Percentiles rank a stretch among this genome's conserved stretches.
phyloP scores from a whole-genome alignment of 805 yeast species.

The Ogataea degrootiae region DNA sequence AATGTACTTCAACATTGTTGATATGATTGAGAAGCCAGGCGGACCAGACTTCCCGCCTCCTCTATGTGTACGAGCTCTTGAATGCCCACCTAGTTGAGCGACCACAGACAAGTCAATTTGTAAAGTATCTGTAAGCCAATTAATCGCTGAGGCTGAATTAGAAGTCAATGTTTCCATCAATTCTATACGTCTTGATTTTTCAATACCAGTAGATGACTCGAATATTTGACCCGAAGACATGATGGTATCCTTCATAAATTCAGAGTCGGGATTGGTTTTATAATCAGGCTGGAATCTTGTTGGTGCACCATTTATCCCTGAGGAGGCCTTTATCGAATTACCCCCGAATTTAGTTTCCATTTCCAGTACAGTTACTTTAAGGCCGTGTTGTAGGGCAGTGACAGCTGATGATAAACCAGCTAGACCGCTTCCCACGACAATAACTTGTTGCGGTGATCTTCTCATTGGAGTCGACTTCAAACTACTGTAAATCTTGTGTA shows the following conservation, averaged over 20 bases:
- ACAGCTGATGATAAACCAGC: constrained; percentile 44
- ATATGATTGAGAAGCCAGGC: constrained; percentile 65
- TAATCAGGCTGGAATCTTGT: constrained; percentile 53
- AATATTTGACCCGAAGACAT: constrained; percentile 44
- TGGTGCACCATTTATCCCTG: constrained; percentile 69
- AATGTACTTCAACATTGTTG: constrained; percentile 44
- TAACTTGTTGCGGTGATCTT: constrained; percentile 25
- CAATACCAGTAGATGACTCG: constrained; percentile 38
- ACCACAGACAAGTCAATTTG: constrained; percentile 61
- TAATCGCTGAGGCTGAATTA: constrained; percentile 62
- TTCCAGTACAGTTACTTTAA: constrained; percentile 49
- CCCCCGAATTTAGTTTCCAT: constrained; percentile 61
- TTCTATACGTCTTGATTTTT: constrained; percentile 37
- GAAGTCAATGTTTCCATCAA: constrained; percentile 56
- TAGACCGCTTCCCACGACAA: constrained; percentile 52
- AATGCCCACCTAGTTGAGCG: constrained; percentile 80
- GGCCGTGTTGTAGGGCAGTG: constrained; percentile 31
- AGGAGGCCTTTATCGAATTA: constrained; percentile 62
- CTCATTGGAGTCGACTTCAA: background rate
- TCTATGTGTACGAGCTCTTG: constrained; percentile 75
- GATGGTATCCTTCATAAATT: constrained; percentile 62
- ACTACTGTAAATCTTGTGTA: background rate
- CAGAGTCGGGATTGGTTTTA: constrained; percentile 44
- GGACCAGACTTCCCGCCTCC: constrained; percentile 56
- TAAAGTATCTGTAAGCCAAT: constrained; percentile 63